phyloP scores from a whole-genome alignment of 257 asterid species.

The Primulina tabacum region DNA sequence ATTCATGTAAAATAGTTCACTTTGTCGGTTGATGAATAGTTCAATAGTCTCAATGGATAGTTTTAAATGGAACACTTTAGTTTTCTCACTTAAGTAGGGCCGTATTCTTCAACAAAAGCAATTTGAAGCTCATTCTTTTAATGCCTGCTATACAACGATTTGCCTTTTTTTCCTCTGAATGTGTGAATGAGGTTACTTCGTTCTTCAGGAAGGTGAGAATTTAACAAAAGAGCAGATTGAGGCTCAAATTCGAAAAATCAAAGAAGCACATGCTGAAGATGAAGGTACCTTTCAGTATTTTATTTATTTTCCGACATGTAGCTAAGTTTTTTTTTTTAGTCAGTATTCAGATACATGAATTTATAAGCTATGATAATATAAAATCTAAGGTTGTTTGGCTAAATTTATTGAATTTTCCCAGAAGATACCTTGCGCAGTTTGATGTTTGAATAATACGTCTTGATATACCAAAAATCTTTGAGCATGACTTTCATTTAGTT shows the following conservation, averaged over 20 bases:
- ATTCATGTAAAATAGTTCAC: neutral
- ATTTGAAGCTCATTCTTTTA: neutral
- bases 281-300: slow-evolving; percentile 54
- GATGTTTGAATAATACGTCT: neutral
- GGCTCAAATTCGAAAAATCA: slow-evolving; percentile 78
- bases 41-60: neutral
- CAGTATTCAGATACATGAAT: slow-evolving; percentile 1
- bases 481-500: neutral
- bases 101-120: neutral
- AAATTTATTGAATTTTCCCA: neutral
- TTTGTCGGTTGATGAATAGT: neutral
- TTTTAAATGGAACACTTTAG: neutral
- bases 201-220: slow-evolving; percentile 71
- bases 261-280: slow-evolving; percentile 91
- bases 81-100: neutral
- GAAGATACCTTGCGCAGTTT: neutral
- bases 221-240: slow-evolving; percentile 84
- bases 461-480: neutral
- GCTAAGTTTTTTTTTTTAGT: slow-evolving; percentile 5
- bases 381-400: slow-evolving; percentile 3
- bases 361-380: neutral
- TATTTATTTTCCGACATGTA: slow-evolving; percentile 10
- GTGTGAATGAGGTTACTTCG: slow-evolving; percentile 19
- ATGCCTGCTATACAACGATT: neutral
- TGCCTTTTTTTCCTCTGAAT: neutral